These are phyloP conservation scores for Evernia prunastri DNA, from an alignment of 495 filamentous ascomycete species.

Conservation along the genomic window DNA sequence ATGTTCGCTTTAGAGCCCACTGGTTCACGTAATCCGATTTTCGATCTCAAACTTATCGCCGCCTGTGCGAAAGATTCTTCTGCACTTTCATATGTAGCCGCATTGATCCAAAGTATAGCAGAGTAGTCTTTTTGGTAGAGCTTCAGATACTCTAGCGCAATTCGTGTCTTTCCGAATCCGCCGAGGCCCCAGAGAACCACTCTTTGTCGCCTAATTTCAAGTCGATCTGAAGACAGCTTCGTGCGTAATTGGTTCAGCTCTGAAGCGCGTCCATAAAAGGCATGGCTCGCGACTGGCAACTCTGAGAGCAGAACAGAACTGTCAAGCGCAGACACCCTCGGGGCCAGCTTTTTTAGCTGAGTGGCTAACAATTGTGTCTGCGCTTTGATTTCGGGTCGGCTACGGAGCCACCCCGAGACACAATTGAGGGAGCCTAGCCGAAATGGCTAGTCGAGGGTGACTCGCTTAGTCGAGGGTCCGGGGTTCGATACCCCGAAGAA, in stretches of 20 bases:
- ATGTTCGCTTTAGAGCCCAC: not conserved
- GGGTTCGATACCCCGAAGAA: too few relatives aligned
- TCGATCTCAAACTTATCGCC: not conserved
- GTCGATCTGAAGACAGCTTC: not conserved
- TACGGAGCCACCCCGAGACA: too few relatives aligned
- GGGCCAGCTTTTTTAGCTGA: too few relatives aligned
- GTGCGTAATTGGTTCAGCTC: not conserved
- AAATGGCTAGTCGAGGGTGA: too few relatives aligned
- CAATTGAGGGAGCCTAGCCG: too few relatives aligned
- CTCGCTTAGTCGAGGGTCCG: too few relatives aligned
- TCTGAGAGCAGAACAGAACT: not conserved
- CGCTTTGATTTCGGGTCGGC: too few relatives aligned
- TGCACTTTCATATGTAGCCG: not conserved
- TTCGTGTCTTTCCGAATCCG: conserved; percentile 12
- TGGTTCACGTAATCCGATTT: not conserved
- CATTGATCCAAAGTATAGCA: conserved; percentile 15
- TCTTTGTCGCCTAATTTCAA: not conserved
- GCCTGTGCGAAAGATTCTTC: conserved; percentile 4
- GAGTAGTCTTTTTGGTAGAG: not conserved
- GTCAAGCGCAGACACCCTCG: too few relatives aligned
- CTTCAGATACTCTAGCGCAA: conserved; percentile 11
- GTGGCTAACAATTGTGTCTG: too few relatives aligned
- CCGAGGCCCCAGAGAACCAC: conserved; percentile 7
- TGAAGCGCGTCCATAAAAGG: not conserved
- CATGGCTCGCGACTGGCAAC: not conserved